Base-by-base conservation (phyloP, 768 basidiomycete species). In the Lentinula raphanica region DNA sequence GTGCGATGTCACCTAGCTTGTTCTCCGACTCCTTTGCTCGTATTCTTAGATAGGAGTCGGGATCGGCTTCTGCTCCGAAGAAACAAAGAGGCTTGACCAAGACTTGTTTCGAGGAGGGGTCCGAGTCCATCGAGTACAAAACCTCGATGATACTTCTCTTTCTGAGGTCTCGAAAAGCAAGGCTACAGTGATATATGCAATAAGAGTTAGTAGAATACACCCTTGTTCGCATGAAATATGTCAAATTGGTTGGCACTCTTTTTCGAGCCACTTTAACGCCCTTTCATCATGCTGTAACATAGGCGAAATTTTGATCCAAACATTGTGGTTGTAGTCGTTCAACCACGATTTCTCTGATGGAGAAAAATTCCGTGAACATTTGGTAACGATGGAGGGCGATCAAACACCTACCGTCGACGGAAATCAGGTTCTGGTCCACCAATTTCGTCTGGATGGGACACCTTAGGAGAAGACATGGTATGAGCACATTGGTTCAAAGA, bases 391-490 rank as follows among this genome's bases (percentile, higher is more conserved):
- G 9, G 25, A 25, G 13, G 13, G 21, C 17, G 13, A 58, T 27
- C 46, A 58, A 32, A 23, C 7, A 56, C 55, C 25, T 27, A 61
- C 60, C 60, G n/a, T 79, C 73, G 17, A 66, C 75, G 8, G 80
- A 79, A 38, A 98, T 67, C 36, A 98, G 67, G 1, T 68, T 68
- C 7, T 71, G 59, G 54, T 94, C 86, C 42, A 97, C 72, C 42
- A 98, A 80, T 59, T 85, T 93, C 61, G 85, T 90, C 62, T 95
- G 90, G 17, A 98, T 92, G 0, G 96, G 96, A 62, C 85, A 92
- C 88, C 81, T 82, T 42, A 25, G 78, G 56, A 46, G n/a, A n/a
- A n/a, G n/a, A 61, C 29, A 48, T 42, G 23, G 44, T 3, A 21
- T n/a, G 23, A 11, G 17, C 19, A 11, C 8, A 7, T 2, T 53